These are phyloP conservation scores for Sisymbrium altissimum DNA, from an alignment of 345 rosid species.

Conservation along the genomic window DNA sequence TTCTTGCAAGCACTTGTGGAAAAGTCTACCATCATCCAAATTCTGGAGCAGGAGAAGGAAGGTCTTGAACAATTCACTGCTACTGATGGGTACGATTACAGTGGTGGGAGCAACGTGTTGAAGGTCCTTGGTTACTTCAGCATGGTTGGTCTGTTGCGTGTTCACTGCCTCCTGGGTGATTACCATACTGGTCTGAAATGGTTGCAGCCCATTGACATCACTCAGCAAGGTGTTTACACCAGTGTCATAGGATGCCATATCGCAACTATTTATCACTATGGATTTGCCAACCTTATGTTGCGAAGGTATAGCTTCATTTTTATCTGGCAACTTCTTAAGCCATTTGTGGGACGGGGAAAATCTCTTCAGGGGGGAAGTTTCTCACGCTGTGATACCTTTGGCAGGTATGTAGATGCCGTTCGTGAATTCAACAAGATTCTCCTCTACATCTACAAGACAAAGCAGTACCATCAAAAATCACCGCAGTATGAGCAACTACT, in stretches of 20 bases:
- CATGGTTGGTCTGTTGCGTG: slow-evolving; percentile 92
- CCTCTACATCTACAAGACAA: slow-evolving; percentile 85
- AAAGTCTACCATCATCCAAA: slow-evolving; percentile 78
- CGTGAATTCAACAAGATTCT: slow-evolving; percentile 95
- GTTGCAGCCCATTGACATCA: slow-evolving; percentile 88
- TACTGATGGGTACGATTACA: slow-evolving; percentile 93
- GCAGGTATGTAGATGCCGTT: slow-evolving; percentile 91
- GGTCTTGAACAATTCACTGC: slow-evolving; percentile 92
- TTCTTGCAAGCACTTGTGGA: slow-evolving; percentile 98
- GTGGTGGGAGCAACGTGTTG: slow-evolving; percentile 94
- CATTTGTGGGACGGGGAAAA: not conserved
- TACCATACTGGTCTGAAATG: slow-evolving; percentile 95
- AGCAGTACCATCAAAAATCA: slow-evolving; percentile 90
- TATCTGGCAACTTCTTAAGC: not conserved
- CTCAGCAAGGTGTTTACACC: slow-evolving; percentile 87
- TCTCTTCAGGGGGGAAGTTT: not conserved
- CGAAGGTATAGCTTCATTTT: slow-evolving; percentile 55
- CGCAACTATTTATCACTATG: slow-evolving; percentile 76
- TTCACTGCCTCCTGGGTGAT: slow-evolving; percentile 95
- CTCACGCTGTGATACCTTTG: not conserved
- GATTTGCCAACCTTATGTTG: slow-evolving; percentile 96
- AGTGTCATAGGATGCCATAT: slow-evolving; percentile 96
- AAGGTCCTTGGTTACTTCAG: slow-evolving; percentile 98
- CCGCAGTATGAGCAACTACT: slow-evolving; percentile 92
- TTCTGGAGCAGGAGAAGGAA: slow-evolving; percentile 89